These are phyloP conservation scores for Quaeritorhiza haematococci DNA, from an alignment of 371 early-diverging fungal species.

Conservation along the genomic window DNA sequence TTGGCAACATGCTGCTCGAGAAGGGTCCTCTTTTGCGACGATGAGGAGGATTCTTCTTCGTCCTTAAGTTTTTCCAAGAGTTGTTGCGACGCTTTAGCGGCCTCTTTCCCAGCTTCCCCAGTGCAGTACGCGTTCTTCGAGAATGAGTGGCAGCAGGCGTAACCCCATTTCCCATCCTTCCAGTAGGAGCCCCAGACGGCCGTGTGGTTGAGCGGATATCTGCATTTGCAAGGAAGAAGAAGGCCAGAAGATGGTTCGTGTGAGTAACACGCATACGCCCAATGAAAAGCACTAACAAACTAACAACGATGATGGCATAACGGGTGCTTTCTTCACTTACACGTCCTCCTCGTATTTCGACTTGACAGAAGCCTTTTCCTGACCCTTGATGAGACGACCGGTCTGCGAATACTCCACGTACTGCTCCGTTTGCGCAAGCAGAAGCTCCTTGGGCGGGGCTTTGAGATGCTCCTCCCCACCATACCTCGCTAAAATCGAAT, in stretches of 20 bases:
- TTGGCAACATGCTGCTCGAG: slow-evolving; percentile 3
- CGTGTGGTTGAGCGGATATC: slow-evolving; percentile 66
- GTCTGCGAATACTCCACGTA: slow-evolving; percentile 96
- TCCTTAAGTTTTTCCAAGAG: slow-evolving; percentile 4
- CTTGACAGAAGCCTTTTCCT: slow-evolving; percentile 66
- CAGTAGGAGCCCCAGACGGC: slow-evolving; percentile 93
- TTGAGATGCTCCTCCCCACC: slow-evolving; percentile 93
- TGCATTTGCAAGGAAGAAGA: slow-evolving; percentile 26
- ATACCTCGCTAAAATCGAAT: slow-evolving; percentile 79
- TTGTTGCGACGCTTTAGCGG: slow-evolving; percentile 38
- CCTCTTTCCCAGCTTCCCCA: slow-evolving; percentile 73
- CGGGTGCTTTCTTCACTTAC: slow-evolving; percentile 34
- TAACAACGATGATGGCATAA: neutral
- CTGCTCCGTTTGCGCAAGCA: slow-evolving; percentile 83
- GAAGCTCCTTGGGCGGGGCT: slow-evolving; percentile 78
- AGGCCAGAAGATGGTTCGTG: slow-evolving; percentile 1
- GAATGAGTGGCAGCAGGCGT: slow-evolving; percentile 83
- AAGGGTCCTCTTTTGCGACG: neutral
- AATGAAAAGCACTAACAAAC: slow-evolving; percentile 1
- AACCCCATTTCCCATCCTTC: slow-evolving; percentile 95
- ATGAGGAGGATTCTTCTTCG: neutral
- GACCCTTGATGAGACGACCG: slow-evolving; percentile 83
- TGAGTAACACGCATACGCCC: slow-evolving; percentile 1
- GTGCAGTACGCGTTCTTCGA: slow-evolving; percentile 76
- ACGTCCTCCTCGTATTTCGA: slow-evolving; percentile 90